Conservation (phyloP, 257 asterid species). For the Schizonepeta tenuifolia region DNA sequence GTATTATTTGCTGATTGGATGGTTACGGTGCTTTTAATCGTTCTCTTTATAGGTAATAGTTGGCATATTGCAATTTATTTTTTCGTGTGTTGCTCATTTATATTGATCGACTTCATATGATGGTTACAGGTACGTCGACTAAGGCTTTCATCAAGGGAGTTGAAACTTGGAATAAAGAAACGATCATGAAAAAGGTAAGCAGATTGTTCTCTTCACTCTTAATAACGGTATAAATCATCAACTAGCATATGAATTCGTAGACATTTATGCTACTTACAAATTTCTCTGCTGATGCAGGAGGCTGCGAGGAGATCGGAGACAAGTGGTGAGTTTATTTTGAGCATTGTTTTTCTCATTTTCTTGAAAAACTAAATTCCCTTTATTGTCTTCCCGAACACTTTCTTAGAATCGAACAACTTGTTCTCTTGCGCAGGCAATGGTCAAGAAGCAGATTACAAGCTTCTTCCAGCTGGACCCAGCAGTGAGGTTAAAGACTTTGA, state of each 20-base stretch:
- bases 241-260: not conserved
- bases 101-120: constrained; percentile 29
- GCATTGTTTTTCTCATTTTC: constrained; percentile 12
- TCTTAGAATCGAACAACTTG: constrained; percentile 21
- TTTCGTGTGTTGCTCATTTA: constrained; percentile 8
- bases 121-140: constrained; percentile 75
- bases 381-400: constrained; percentile 9
- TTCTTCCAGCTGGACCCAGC: constrained; percentile 76
- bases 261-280: constrained; percentile 20
- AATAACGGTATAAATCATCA: not conserved
- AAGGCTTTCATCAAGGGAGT: constrained; percentile 89
- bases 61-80: constrained; percentile 18
- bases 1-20: constrained; percentile 97
- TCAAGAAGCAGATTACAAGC: constrained; percentile 73
- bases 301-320: constrained; percentile 51
- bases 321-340: constrained; percentile 53
- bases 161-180: constrained; percentile 94
- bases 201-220: constrained; percentile 9
- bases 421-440: constrained; percentile 44
- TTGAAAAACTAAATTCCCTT: constrained; percentile 17
- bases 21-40: constrained; percentile 89
- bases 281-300: constrained; percentile 56
- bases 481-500: constrained; percentile 43
- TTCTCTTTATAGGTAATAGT: constrained; percentile 79
- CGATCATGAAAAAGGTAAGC: constrained; percentile 73